These are phyloP conservation scores for Nemania sp. DNA, from an alignment of 2,329 filamentous ascomycete species.

Conservation along the genomic window DNA sequence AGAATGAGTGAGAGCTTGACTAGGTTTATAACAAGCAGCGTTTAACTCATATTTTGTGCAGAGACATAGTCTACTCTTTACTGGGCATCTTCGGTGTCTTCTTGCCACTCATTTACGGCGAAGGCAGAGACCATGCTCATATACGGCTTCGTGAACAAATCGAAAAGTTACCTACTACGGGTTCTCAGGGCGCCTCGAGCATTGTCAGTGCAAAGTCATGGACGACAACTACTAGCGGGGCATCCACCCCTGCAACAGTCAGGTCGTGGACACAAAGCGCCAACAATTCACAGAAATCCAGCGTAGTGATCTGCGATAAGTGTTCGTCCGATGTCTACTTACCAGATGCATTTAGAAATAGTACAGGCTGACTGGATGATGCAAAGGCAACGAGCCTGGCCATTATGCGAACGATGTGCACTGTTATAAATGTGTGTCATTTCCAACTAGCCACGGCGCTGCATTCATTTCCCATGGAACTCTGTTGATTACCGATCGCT, in stretches of 20 bases:
- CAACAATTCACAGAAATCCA: not conserved
- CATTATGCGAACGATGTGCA: slow-evolving; percentile 4
- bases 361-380: not conserved
- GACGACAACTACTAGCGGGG: not conserved
- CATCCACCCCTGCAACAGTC: not conserved
- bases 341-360: not conserved
- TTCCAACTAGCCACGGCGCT: not conserved
- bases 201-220: not conserved
- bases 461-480: not conserved
- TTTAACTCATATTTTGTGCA: slow-evolving; percentile 13
- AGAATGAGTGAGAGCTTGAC: not conserved
- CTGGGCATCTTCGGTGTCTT: slow-evolving; percentile 39
- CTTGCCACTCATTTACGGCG: slow-evolving; percentile 31
- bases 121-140: slow-evolving; percentile 35
- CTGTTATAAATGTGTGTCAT: slow-evolving; percentile 8
- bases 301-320: not conserved
- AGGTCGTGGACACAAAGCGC: not conserved
- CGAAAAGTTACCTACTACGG: not conserved
- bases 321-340: not conserved
- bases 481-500: not conserved
- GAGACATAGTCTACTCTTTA: slow-evolving; percentile 38
- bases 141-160: slow-evolving; percentile 24
- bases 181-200: not conserved
- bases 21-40: not conserved
- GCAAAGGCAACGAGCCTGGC: slow-evolving; percentile 4